Percentiles rank a stretch among this genome's conserved stretches.
phyloP scores from a whole-genome alignment of 495 filamentous ascomycete species.

The Penicillium turbatum region DNA sequence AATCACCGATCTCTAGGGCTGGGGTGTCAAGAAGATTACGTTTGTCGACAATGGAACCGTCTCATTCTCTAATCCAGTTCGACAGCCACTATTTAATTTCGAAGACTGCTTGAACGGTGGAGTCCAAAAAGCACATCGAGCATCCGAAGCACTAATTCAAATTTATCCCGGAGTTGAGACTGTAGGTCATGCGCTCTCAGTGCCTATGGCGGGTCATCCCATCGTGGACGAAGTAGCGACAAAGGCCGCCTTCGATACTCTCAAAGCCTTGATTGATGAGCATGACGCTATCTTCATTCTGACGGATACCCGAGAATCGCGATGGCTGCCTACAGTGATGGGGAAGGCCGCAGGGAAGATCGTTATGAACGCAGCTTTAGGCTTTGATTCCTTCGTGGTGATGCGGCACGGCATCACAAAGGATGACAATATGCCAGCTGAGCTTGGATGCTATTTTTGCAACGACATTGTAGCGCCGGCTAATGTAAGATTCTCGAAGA shows the following conservation, averaged over 20 bases:
- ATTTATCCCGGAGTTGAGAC: conserved; percentile 90
- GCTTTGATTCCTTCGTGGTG: conserved; percentile 94
- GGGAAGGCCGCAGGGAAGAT: conserved; percentile 89
- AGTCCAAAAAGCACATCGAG: conserved; percentile 74
- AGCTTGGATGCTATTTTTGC: conserved; percentile 95
- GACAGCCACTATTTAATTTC: conserved; percentile 88
- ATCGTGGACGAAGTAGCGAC: conserved; percentile 64
- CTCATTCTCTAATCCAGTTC: conserved; percentile 95
- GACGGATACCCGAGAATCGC: conserved; percentile 92
- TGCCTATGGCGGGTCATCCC: conserved; percentile 94
- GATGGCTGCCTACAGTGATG: conserved; percentile 98
- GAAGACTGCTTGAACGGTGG: conserved; percentile 84
- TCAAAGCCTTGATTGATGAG: conserved; percentile 71
- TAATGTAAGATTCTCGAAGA: conserved; percentile 60
- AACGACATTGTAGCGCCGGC: conserved; percentile 94
- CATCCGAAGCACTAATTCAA: conserved; percentile 73
- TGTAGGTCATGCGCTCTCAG: conserved; percentile 69
- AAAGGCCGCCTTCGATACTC: conserved; percentile 66
- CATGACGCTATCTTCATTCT: conserved; percentile 93
- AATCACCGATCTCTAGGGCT: conserved; percentile 50
- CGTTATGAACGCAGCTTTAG: conserved; percentile 92
- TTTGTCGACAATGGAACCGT: conserved; percentile 94
- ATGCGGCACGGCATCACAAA: conserved; percentile 80
- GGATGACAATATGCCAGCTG: conserved; percentile 35
- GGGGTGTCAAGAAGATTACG: conserved; percentile 95